Evolutionary conservation across 208 protist species (phyloP).

Genomic region (Crithidia expoeki): DNA sequence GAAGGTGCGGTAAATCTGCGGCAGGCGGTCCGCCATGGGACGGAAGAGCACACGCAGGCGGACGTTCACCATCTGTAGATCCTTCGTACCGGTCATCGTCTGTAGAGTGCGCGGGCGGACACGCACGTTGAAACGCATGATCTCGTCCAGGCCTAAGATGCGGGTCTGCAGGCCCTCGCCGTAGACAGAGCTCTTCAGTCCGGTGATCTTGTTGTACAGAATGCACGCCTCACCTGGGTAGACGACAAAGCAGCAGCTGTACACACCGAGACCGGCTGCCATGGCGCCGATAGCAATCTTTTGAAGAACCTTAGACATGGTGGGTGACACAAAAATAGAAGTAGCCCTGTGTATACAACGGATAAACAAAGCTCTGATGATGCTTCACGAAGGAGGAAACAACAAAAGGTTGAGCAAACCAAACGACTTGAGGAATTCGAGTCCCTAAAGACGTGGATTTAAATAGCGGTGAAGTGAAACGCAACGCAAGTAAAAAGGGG

Average conservation of each 20-base stretch:
- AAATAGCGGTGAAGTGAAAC: too few species aligned
- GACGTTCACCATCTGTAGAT: constrained; percentile 95
- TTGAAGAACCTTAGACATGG: constrained; percentile 71
- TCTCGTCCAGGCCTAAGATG: constrained; percentile 95
- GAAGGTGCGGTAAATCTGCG: constrained; percentile 91
- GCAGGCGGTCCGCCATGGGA: constrained; percentile 82
- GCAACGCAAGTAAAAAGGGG: too few species aligned
- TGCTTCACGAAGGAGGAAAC: too few species aligned
- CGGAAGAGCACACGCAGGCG: constrained; percentile 91
- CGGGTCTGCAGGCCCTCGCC: constrained; percentile 89
- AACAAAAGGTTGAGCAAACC: too few species aligned
- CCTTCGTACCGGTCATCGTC: constrained; percentile 93
- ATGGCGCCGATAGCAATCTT: constrained; percentile 61
- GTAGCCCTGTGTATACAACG: background rate
- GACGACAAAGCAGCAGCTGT: constrained; percentile 93
- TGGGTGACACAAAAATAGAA: background rate
- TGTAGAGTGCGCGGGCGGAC: constrained; percentile 88
- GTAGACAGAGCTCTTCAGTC: constrained; percentile 89
- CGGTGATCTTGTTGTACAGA: constrained; percentile 91
- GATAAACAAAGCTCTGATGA: too few species aligned
- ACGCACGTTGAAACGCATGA: constrained; percentile 97
- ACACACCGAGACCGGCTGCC: constrained; percentile 71
- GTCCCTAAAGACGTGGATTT: too few species aligned
- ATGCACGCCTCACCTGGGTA: constrained; percentile 92
- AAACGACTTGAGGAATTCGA: too few species aligned